Percentiles rank a stretch among this genome's conserved stretches.
Evolutionary conservation across 768 basidiomycete genomes (phyloP).

Genomic region (Leucocoprinus birnbaumii): DNA sequence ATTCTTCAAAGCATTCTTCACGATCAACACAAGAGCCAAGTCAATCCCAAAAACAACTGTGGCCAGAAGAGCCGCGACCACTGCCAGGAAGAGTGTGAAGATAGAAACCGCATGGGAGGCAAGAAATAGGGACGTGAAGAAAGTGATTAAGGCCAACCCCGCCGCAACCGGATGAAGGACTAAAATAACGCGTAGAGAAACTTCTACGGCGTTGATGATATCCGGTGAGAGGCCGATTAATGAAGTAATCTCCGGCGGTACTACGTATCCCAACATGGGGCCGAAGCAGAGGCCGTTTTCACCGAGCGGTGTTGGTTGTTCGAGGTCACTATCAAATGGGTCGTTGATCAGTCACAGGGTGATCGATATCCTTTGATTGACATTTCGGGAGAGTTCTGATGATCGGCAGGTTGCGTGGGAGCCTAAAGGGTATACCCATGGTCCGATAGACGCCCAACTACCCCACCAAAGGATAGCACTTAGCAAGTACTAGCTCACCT

Average conservation of each 20-base stretch:
- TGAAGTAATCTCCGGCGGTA: constrained; percentile 45
- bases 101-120: constrained; percentile 54
- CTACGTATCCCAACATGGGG: constrained; percentile 68
- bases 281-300: constrained; percentile 53
- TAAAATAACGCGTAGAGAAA: constrained; percentile 51
- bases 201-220: constrained; percentile 45
- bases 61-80: constrained; percentile 52
- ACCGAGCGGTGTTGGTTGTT: constrained; percentile 33
- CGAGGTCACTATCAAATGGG: constrained; percentile 17
- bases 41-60: constrained; percentile 60
- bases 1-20: constrained; percentile 37
- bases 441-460: too few species aligned
- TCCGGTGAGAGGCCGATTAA: constrained; percentile 39
- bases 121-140: constrained; percentile 56
- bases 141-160: constrained; percentile 51
- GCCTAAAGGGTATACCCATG: too few species aligned
- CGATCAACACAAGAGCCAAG: constrained; percentile 55
- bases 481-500: constrained; percentile 28
- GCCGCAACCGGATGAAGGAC: constrained; percentile 69
- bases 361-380: not conserved
- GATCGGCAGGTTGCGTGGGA: too few species aligned
- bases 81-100: constrained; percentile 52
- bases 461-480: too few species aligned
- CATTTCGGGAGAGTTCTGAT: not conserved
- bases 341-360: constrained; percentile 18